Evolutionary conservation across 1,139 yeast genomes (phyloP).

Genomic region (Pichia sp.): DNA sequence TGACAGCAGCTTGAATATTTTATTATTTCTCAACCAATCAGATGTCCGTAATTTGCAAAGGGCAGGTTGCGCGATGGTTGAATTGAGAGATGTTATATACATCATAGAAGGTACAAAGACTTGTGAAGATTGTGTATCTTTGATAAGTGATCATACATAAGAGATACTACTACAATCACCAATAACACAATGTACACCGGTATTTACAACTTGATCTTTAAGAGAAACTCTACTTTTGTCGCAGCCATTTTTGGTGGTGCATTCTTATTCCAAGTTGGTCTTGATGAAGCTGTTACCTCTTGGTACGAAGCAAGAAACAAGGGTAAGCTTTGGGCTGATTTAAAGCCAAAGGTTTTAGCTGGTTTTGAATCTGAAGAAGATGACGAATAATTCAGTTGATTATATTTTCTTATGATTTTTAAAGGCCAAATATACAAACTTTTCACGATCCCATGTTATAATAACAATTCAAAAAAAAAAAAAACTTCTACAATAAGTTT

Average conservation of each 20-base stretch:
- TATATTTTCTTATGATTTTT: too few relatives aligned
- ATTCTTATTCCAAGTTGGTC: constrained; percentile 82
- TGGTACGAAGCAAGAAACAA: constrained; percentile 87
- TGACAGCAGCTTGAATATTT: too few relatives aligned
- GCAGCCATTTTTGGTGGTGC: constrained; percentile 83
- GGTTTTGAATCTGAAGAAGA: constrained; percentile 32
- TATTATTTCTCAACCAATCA: background rate
- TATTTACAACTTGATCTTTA: constrained; percentile 67
- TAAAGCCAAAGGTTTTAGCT: constrained; percentile 51
- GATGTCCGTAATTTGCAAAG: background rate
- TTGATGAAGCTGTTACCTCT: constrained; percentile 69
- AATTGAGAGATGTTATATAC: too few relatives aligned
- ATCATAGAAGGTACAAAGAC: too few relatives aligned
- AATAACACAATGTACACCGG: constrained; percentile 34
- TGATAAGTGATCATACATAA: too few relatives aligned
- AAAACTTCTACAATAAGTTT: too few relatives aligned
- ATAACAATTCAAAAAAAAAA: too few relatives aligned
- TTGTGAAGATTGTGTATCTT: too few relatives aligned
- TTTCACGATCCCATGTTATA: too few relatives aligned
- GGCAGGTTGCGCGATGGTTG: too few relatives aligned
- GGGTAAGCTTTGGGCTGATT: constrained; percentile 97
- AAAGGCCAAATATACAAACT: too few relatives aligned
- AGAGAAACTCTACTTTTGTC: constrained; percentile 90
- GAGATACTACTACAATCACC: background rate
- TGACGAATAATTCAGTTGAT: constrained; percentile 7